Conservation (phyloP, 768 basidiomycete species). For the Boletellus ananas region DNA sequence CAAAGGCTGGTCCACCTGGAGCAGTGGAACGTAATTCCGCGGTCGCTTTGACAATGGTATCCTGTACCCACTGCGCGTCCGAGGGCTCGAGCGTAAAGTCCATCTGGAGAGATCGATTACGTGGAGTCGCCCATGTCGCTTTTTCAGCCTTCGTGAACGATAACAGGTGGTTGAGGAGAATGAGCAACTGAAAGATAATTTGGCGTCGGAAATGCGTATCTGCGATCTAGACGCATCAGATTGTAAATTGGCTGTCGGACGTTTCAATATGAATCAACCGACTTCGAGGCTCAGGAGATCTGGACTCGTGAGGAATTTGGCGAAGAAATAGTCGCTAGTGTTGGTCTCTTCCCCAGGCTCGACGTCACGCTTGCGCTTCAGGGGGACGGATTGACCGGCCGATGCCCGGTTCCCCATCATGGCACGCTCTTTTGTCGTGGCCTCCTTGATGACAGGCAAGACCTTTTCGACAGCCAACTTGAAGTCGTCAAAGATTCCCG, state of each 20-base stretch:
- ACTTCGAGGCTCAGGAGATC: slow-evolving; percentile 89
- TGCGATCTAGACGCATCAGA: slow-evolving; percentile 54
- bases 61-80: slow-evolving; percentile 75
- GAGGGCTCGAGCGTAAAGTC: slow-evolving; percentile 69
- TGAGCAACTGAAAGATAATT: slow-evolving; percentile 80
- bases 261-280: slow-evolving; percentile 16
- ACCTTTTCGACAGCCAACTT: slow-evolving; percentile 68
- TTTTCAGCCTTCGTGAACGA: slow-evolving; percentile 71
- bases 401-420: slow-evolving; percentile 75
- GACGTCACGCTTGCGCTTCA: slow-evolving; percentile 67
- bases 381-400: slow-evolving; percentile 30
- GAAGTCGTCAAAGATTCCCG: slow-evolving; percentile 59
- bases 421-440: slow-evolving; percentile 82
- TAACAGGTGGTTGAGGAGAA: slow-evolving; percentile 71
- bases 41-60: slow-evolving; percentile 53
- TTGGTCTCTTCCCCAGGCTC: slow-evolving; percentile 51
- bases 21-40: slow-evolving; percentile 67
- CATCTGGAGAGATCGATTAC: slow-evolving; percentile 80
- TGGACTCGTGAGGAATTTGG: slow-evolving; percentile 87
- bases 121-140: slow-evolving; percentile 51
- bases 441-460: slow-evolving; percentile 76
- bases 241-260: slow-evolving; percentile 6
- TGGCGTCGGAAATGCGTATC: slow-evolving; percentile 93
- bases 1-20: slow-evolving; percentile 72
- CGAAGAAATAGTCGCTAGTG: slow-evolving; percentile 79